Conservation (phyloP, 2,329 filamentous ascomycete species). For the Colletotrichum horii region DNA sequence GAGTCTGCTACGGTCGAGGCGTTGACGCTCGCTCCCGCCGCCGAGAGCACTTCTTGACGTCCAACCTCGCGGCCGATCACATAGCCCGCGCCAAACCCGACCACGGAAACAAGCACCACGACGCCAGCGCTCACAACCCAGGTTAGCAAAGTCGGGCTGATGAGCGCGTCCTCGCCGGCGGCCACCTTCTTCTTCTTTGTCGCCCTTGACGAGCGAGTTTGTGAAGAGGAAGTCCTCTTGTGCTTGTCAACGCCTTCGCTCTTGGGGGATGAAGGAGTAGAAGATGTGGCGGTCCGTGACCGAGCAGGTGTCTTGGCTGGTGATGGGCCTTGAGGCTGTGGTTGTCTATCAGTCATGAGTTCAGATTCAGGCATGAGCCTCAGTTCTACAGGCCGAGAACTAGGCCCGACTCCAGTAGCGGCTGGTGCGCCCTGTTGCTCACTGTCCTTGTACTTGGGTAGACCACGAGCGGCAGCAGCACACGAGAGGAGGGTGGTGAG, state of each 20-base stretch:
- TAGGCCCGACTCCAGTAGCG: conserved; percentile 46
- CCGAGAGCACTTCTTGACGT: conserved; percentile 60
- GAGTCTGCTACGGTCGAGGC: conserved; percentile 45
- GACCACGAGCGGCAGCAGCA: conserved; percentile 83
- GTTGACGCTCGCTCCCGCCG: conserved; percentile 47
- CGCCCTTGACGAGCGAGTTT: conserved; percentile 43
- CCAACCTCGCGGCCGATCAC: conserved; percentile 72
- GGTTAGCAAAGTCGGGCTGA: conserved; percentile 66
- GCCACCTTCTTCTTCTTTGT: conserved; percentile 65
- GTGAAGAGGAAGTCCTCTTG: conserved; percentile 51
- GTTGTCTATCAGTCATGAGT: conserved; percentile 46
- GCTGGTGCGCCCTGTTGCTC: conserved; percentile 33
- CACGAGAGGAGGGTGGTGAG: conserved; percentile 96
- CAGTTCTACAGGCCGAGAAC: conserved; percentile 62
- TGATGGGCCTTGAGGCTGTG: conserved; percentile 22
- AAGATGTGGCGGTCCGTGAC: conserved; percentile 28
- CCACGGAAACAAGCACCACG: conserved; percentile 70
- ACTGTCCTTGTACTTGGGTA: conserved; percentile 68
- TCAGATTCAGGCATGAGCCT: conserved; percentile 67
- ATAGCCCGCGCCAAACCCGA: conserved; percentile 73
- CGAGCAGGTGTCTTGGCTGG: conserved; percentile 32
- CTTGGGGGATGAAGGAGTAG: conserved; percentile 20
- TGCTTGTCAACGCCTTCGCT: conserved; percentile 44
- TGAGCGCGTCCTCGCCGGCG: conserved; percentile 41
- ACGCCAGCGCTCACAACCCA: conserved; percentile 73